Evolutionary conservation across 176 grass and related monocot species (phyloP), one percentile per base, ranked within the genome.

Genomic region (Triticum timopheevii): DNA sequence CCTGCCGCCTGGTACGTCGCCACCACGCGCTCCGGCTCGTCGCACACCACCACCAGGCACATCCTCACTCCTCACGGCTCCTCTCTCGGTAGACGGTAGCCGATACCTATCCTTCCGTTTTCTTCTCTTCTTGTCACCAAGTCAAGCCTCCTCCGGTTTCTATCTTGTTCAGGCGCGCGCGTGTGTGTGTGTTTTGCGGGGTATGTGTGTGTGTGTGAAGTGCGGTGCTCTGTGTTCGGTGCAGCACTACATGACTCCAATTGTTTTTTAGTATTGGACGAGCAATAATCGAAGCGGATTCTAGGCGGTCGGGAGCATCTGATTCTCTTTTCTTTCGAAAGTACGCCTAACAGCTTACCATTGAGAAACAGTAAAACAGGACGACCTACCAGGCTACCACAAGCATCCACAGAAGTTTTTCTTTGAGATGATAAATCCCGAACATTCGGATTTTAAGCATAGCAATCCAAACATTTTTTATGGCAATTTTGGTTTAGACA

Each of bases 41-140:
- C 94, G 65, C 91, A 91, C 59, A 86, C 82, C 65, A 90, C 22
- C 62, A 95, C 89, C 27, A 91, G 62, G 81, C 94, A 95, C 94
- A 93, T 95, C 87, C 34, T 79, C 4, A 15, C 12, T 19, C 10
- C 9, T 11, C 47, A 12, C 1, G 20, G 7, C 54, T 52, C 49
- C 16, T 54, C 50, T 7, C 50, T 54, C 16, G 50, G 50, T 19
- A 15, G 50, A 17, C 16, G 50, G 50, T 54, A 1, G 16, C 6
- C 6, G 50, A 54, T 19, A 54, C 5, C 4, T 3, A 13, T 70
- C 8, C 38, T 19, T 70, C 17, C 28, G 3, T 61, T 19, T 20
- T 34, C 11, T 8, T 65, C 13, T 75, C 4, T 59, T 62, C 6
- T 20, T 22, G 17, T 58, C 5, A 10, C 50, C 16, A 19, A 54